Conservation (phyloP, 148 eudicot species). For the Agrostemma githago region DNA sequence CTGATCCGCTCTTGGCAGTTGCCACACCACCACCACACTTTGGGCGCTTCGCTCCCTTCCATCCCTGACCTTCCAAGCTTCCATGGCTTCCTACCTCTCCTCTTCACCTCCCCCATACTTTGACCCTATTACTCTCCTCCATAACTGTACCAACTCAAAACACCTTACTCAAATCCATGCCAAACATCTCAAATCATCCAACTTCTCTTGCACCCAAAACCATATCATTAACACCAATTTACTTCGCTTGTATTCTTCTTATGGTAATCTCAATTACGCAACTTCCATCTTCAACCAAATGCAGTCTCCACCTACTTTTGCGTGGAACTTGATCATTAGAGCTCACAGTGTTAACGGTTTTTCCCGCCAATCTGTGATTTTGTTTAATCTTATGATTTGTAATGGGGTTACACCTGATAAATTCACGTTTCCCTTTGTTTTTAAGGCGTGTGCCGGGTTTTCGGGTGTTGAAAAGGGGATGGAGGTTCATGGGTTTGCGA, state of each 20-base stretch:
- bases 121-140: slow-evolving; percentile 36
- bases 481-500: slow-evolving; percentile 44
- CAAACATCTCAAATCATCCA: slow-evolving; percentile 33
- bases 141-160: slow-evolving; percentile 31
- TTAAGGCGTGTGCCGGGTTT: slow-evolving; percentile 45
- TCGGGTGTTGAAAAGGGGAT: slow-evolving; percentile 37
- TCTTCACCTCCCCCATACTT: slow-evolving; percentile 19
- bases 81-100: slow-evolving; percentile 27
- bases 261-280: slow-evolving; percentile 39
- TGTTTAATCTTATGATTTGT: slow-evolving; percentile 46
- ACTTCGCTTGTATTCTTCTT: slow-evolving; percentile 39
- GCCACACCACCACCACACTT: neutral
- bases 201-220: slow-evolving; percentile 23
- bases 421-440: slow-evolving; percentile 55
- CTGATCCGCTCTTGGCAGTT: slow-evolving; percentile 12
- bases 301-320: slow-evolving; percentile 34
- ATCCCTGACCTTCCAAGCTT: neutral
- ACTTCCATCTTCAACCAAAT: slow-evolving; percentile 33
- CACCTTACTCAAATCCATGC: slow-evolving; percentile 61
- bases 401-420: slow-evolving; percentile 47
- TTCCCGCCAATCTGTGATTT: slow-evolving; percentile 27
- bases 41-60: no score
- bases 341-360: slow-evolving; percentile 30
- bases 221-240: slow-evolving; percentile 28
- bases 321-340: slow-evolving; percentile 57